Base-by-base conservation (phyloP, 208 protist genomes). In the Leishmania amazonensis region DNA sequence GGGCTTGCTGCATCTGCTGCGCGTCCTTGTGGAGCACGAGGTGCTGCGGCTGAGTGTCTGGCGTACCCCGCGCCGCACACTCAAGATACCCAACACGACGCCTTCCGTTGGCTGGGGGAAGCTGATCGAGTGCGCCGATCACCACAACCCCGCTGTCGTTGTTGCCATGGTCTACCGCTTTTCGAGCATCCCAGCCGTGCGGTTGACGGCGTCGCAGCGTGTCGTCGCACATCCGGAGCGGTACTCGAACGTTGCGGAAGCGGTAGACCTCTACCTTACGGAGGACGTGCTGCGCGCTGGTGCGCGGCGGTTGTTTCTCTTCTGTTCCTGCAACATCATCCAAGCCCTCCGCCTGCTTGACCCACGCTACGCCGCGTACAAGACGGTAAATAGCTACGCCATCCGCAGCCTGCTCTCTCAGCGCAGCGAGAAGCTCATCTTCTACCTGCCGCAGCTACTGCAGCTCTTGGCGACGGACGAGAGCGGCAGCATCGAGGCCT, bases 381-480 rank as follows among this genome's bases (percentile, higher is more conserved):
- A 86, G 7, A 81, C 81, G 38, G 92, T 97, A 15, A 84, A 83
- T 38, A 45, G 76, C 40, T 97, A 94, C 85, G 95, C 93, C 17
- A 92, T 96, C 71, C 88, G 90, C 62, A 96, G 93, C 80, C 88
- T 97, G 60, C 84, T 96, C 31, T 91, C 89, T 31, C 88, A 94
- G 84, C 84, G 85, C 74, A 91, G 89, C 79, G 91, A 96, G 76
- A 76, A 86, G 78, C 90, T 98, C 78, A 95, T 96, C 84, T 98
- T 98, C 81, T 98, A 96, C 85, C 88, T 98, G 51, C 95, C 94
- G 60, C 95, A 98, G 90, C 88, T 98, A 42, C 87, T 97, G 68
- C 95, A 98, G 85, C 83, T 95, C 62, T 85, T 97, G 49, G 88
- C 90, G 42, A 83, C 78, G 28, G 94, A 97, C 85, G 75, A 49